Base-by-base conservation (phyloP, 495 filamentous ascomycete genomes). In the Neurospora sublineolata region DNA sequence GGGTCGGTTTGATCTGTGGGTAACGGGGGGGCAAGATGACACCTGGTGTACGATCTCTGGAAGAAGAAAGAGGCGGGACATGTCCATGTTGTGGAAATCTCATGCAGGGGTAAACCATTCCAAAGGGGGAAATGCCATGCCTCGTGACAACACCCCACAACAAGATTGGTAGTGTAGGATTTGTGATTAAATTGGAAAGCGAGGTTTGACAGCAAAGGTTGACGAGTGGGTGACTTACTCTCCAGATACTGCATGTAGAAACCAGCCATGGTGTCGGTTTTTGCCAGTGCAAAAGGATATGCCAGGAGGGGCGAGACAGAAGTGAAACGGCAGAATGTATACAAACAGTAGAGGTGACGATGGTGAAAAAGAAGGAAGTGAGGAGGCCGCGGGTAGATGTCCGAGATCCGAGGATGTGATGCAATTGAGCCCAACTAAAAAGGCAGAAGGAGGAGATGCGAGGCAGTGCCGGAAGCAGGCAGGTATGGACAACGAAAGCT, bases 161-260 rank as follows among this genome's bases (percentile, higher is more conserved):
- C 69, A 68, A 75, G 58, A 46, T 60, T 30, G 38, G 72, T 69
- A 70, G 71, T 40, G 76, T 74, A 67, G 69, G 72, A 74, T 73
- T 60, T 46, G 68, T 69, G 23, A 33, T 36, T 18, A 10, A 16
- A 36, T 33, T 2, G 52, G 52, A 33, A 64, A 64, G 23, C 52
- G 52, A 64, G 6, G 52, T 64, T 64, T 33, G 52, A 64, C 14
- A 64, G 52, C 27, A 18, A 64, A 30, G 30, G 30, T 64, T 64
- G 52, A 64, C 27, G 52, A 7, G 12, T 77, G 60, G 76, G 81
- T 70, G 73, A 88, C 86, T 85, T 86, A 88, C 86, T 86, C 79
- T 87, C 85, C 72, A 88, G 80, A 81, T 88, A 88, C 80, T 87
- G 85, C 83, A 88, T 88, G 80, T 88, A 88, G 78, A 87, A 88